Conservation (phyloP, 2,329 filamentous ascomycete species). For the Pyrenophora graminea region DNA sequence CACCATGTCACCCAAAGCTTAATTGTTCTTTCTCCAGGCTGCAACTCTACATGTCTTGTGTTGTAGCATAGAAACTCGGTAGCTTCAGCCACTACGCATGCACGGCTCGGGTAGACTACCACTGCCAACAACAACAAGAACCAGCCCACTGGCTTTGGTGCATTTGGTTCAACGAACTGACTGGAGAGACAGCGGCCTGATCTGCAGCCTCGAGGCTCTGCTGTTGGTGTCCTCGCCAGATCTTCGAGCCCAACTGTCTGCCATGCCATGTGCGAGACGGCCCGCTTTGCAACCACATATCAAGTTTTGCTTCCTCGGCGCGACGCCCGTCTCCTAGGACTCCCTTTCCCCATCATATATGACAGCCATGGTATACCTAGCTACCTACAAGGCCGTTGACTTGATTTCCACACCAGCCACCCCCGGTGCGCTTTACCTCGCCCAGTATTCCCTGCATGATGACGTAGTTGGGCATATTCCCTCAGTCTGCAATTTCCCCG, state of each 20-base stretch:
- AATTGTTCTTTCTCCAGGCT: background rate
- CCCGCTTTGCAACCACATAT: constrained; percentile 5
- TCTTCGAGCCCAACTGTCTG: constrained; percentile 18
- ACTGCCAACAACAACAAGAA: background rate
- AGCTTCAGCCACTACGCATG: constrained; percentile 10
- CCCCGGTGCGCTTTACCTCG: constrained; percentile 1
- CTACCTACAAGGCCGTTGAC: background rate
- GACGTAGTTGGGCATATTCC: constrained; percentile 12
- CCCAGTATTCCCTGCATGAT: constrained; percentile 12
- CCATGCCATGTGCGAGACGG: constrained; percentile 22
- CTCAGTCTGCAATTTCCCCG: constrained; percentile 5
- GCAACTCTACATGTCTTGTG: background rate
- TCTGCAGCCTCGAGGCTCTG: constrained; percentile 23
- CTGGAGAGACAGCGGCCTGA: constrained; percentile 8
- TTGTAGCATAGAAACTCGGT: constrained; percentile 1
- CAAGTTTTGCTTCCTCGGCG: background rate
- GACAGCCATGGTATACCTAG: background rate
- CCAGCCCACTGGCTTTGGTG: too few species aligned
- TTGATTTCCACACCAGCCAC: constrained; percentile 5
- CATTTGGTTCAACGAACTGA: too few species aligned
- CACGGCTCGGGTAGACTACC: constrained; percentile 10
- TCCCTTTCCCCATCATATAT: background rate
- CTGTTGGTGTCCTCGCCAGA: constrained; percentile 8
- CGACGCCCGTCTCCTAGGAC: background rate
- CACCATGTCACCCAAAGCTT: background rate